Conservation (phyloP, 1,284 basidiomycete species). For the Mycena sp. region DNA sequence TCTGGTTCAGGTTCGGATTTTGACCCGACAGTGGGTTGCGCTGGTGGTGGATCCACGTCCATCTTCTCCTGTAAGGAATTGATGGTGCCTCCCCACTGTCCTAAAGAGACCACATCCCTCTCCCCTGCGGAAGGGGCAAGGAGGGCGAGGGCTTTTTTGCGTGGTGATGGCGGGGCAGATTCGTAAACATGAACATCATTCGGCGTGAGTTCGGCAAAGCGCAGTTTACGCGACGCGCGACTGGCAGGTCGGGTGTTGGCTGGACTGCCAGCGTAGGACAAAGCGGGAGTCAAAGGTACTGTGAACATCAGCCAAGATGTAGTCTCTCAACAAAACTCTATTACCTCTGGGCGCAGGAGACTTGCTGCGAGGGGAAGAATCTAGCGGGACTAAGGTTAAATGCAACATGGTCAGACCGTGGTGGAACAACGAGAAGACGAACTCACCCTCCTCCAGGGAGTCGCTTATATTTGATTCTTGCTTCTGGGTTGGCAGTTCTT, state of each 20-base stretch:
- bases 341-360: neutral
- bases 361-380: slow-evolving; percentile 6
- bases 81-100: slow-evolving; percentile 54
- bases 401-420: neutral
- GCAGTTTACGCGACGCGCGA: slow-evolving; percentile 51
- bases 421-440: neutral
- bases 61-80: slow-evolving; percentile 15
- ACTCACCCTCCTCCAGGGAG: slow-evolving; percentile 9
- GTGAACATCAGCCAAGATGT: slow-evolving; percentile 25
- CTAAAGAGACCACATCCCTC: slow-evolving; percentile 60
- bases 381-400: neutral
- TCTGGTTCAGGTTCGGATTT: slow-evolving; percentile 51
- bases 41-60: neutral
- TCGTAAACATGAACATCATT: slow-evolving; percentile 78
- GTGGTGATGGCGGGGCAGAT: slow-evolving; percentile 79
- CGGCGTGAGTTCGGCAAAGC: slow-evolving; percentile 57
- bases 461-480: neutral
- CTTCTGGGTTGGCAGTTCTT: neutral
- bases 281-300: slow-evolving; percentile 49
- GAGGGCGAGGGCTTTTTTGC: slow-evolving; percentile 62
- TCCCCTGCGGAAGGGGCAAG: slow-evolving; percentile 59
- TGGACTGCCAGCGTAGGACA: slow-evolving; percentile 39
- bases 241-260: slow-evolving; percentile 54
- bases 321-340: neutral
- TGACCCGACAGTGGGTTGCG: neutral